Conservation (phyloP, 192 early-diverging fungal genomes). For the Diversispora eburnea region DNA sequence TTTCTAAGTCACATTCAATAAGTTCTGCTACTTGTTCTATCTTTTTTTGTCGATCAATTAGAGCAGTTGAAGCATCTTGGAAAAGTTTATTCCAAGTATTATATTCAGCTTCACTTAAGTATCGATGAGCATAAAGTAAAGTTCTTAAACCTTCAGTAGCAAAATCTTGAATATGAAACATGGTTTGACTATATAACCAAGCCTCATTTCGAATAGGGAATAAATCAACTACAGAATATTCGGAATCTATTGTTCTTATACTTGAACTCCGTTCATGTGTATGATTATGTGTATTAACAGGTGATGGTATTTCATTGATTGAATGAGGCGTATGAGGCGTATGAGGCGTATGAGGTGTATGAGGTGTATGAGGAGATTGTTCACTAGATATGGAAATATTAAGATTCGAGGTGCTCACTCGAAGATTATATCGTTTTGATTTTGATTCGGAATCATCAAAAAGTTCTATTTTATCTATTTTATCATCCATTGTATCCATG, state of each 20-base stretch:
- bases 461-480: not conserved
- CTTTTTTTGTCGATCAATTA: conserved; percentile 59
- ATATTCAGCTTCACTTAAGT: conserved; percentile 62
- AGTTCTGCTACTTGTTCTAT: conserved; percentile 60
- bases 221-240: conserved; percentile 31
- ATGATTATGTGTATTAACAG: not conserved
- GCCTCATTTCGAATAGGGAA: conserved; percentile 33
- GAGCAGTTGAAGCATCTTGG: conserved; percentile 62
- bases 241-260: conserved; percentile 37
- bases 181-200: conserved; percentile 57
- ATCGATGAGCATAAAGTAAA: conserved; percentile 70
- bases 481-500: conserved; percentile 6
- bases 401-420: too few relatives aligned
- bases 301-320: not conserved
- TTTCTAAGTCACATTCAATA: conserved; percentile 68
- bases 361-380: too few relatives aligned
- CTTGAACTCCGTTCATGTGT: conserved; percentile 28
- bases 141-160: conserved; percentile 81
- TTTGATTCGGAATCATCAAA: too few relatives aligned
- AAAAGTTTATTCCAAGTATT: conserved; percentile 63
- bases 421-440: too few relatives aligned
- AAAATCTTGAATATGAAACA: conserved; percentile 66
- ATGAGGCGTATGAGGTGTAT: not conserved
- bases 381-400: too few relatives aligned
- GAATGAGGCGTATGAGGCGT: not conserved